phyloP scores from a whole-genome alignment of 1,284 basidiomycete genomes.

The Pseudozyma sp. region DNA sequence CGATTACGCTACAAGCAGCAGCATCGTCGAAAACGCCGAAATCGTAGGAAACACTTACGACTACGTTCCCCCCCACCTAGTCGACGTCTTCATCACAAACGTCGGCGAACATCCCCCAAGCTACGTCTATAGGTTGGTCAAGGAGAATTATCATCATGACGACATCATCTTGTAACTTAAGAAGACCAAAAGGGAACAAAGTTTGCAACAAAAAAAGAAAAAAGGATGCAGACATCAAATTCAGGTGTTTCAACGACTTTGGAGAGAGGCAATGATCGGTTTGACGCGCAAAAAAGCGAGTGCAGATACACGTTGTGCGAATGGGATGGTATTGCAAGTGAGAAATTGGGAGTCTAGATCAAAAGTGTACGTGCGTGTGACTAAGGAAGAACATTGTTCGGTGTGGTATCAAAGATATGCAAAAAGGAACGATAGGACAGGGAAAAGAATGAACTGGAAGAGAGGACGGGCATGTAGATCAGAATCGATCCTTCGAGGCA shows the following conservation, averaged over 20 bases:
- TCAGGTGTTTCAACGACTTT: no score
- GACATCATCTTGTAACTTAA: conserved; percentile 52
- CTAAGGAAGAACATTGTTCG: no score
- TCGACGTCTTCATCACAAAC: conserved; percentile 95
- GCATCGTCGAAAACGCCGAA: conserved; percentile 77
- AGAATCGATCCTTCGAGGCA: conserved; percentile 9
- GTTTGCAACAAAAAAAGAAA: neutral
- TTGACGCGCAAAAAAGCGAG: no score
- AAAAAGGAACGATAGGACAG: neutral
- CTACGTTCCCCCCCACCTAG: conserved; percentile 89
- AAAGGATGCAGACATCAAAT: no score
- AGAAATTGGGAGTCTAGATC: no score
- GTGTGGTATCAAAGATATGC: no score
- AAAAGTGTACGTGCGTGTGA: no score
- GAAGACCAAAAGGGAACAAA: neutral
- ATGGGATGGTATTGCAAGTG: no score
- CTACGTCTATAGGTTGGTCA: conserved; percentile 68
- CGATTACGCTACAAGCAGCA: no score
- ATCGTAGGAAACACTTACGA: conserved; percentile 91
- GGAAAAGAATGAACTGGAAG: neutral
- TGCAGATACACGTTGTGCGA: no score
- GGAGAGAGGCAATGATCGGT: no score
- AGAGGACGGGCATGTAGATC: neutral
- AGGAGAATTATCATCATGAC: conserved; percentile 64
- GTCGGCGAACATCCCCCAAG: conserved; percentile 71